Evolutionary conservation across 495 filamentous ascomycete species (phyloP).

Genomic region (Gamarada debralockiae): DNA sequence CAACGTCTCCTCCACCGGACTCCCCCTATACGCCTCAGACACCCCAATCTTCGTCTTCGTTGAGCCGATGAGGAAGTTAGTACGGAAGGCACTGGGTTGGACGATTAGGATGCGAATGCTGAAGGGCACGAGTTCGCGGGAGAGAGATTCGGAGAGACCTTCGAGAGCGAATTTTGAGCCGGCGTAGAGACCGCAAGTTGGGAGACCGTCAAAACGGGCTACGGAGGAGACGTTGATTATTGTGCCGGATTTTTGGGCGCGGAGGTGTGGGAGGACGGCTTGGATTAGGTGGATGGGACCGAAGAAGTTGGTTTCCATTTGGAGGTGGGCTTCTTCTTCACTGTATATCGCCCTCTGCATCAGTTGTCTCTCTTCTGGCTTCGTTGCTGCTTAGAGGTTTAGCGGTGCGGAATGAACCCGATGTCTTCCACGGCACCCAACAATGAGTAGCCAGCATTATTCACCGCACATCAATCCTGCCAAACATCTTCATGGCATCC

Average conservation of each 20-base stretch:
- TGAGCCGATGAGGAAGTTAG: conserved; percentile 33
- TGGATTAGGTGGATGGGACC: conserved; percentile 44
- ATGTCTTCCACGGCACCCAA: too few species aligned
- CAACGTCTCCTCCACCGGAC: not conserved
- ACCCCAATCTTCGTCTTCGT: conserved; percentile 3
- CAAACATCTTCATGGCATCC: too few species aligned
- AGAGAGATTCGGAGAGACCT: conserved; percentile 36
- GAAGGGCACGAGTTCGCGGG: conserved; percentile 44
- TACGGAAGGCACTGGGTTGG: conserved; percentile 44
- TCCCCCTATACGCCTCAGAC: conserved; percentile 15
- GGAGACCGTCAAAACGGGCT: conserved; percentile 36
- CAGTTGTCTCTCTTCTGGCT: too few species aligned
- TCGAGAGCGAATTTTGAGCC: conserved; percentile 44
- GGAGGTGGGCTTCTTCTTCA: conserved; percentile 30
- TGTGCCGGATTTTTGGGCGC: conserved; percentile 36
- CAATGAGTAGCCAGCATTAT: too few species aligned
- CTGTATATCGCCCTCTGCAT: too few species aligned
- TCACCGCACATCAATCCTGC: too few species aligned
- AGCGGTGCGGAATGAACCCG: too few species aligned
- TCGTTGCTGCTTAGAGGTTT: too few species aligned
- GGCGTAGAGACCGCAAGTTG: conserved; percentile 40
- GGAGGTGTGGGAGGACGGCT: conserved; percentile 42
- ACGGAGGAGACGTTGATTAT: conserved; percentile 45
- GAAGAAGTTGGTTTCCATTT: conserved; percentile 49
- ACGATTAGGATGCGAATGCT: conserved; percentile 42